Evolutionary conservation across 108 stramenopile genomes (phyloP), one percentile per base, ranked within the genome.

Genomic region (Fragilaria crotonensis): DNA sequence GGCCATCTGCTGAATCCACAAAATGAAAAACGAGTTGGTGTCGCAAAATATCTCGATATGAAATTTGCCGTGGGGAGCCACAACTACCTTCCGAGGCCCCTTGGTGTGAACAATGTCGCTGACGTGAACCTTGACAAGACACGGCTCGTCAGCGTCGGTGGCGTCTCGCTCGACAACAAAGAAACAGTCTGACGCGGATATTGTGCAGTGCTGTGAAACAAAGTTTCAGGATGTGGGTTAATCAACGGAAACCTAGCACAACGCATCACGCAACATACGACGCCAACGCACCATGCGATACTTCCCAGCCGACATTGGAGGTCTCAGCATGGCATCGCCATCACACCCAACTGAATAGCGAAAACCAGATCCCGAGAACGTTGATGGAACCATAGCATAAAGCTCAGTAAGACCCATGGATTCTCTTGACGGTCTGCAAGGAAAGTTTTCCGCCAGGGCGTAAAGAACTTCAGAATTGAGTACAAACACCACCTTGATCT

Each of bases 301-400:
- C 48, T 17, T 57, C 0, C 69, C 69, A 2, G 48, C 21, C 0
- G 4, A 23, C 0, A 70, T 48, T 17, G 49, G 29, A 2, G 54
- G 56, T n/a, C 54, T 41, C 22, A 70, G 46, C 48, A 56, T 48
- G n/a, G 60, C 28, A 14, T 30, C 55, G n/a, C 52, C 32, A 14
- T 60, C 69, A 7, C 49, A 56, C 4, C 69, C 69, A 31, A 70
- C 36, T 41, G 27, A 59, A 53, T 64, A 70, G 14, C 61, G 62
- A 33, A 70, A 70, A 7, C 69, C 69, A 36, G 57, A 59, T 5
- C 69, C 62, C 18, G 69, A 62, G 3, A 48, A 45, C 2, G 69
- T 70, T 4, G 63, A 57, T 5, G 69, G 69, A 25, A 70, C 69
- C n/a, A 55, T 36, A 25, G 63, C 69, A 58, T 62, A 59, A 1